phyloP scores from a whole-genome alignment of 208 protist genomes.

The Leishmania tropica region DNA sequence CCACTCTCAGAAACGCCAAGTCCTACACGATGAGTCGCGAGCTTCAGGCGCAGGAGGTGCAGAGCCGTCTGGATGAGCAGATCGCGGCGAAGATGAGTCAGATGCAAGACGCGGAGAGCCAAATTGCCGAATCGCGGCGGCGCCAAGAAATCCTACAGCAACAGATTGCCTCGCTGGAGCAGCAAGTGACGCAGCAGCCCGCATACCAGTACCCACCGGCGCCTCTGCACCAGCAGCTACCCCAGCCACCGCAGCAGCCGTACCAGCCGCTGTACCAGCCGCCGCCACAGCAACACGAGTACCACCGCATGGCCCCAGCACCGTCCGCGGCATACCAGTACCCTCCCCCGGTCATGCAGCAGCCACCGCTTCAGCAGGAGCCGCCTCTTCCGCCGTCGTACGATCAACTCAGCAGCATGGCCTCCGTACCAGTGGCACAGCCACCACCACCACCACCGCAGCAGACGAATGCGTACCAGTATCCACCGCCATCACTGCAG shows the following conservation, averaged over 20 bases:
- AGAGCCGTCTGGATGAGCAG: slow-evolving; percentile 62
- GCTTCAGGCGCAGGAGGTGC: slow-evolving; percentile 61
- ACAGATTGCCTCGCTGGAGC: slow-evolving; percentile 34
- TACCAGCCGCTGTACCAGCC: background rate
- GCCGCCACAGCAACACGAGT: slow-evolving; percentile 12
- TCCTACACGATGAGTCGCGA: slow-evolving; percentile 66
- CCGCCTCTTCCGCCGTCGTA: slow-evolving; percentile 22
- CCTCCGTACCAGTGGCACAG: background rate
- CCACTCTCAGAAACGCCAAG: slow-evolving; percentile 48
- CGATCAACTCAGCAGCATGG: slow-evolving; percentile 24
- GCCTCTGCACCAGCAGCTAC: background rate
- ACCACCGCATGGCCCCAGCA: background rate
- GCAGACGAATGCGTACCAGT: slow-evolving; percentile 21
- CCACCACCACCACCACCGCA: background rate
- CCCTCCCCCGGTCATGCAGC: slow-evolving; percentile 1
- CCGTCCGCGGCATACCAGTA: slow-evolving; percentile 1
- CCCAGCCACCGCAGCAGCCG: background rate
- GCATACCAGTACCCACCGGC: slow-evolving; percentile 1
- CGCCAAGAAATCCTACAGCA: slow-evolving; percentile 42
- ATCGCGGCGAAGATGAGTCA: slow-evolving; percentile 75
- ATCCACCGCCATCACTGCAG: slow-evolving; percentile 24
- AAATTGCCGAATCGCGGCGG: slow-evolving; percentile 47
- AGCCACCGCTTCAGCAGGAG: background rate
- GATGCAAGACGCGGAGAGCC: slow-evolving; percentile 50
- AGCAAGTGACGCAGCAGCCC: slow-evolving; percentile 12